Evolutionary conservation across 75 land plant genomes (phyloP).

Genomic region (Larix kaempferi): DNA sequence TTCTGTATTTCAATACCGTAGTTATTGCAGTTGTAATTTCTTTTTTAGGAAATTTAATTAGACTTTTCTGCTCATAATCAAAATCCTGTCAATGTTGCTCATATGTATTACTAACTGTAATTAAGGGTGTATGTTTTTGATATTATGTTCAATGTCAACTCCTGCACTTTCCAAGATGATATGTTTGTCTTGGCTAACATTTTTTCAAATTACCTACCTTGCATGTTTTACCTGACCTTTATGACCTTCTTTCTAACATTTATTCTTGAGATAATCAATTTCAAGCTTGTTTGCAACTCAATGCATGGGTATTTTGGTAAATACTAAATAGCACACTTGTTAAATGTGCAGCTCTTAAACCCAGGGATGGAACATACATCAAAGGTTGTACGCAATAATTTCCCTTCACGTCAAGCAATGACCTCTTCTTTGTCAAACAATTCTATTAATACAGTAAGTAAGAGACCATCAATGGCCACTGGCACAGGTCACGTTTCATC

Average conservation of each 20-base stretch:
- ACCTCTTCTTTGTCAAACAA: slow-evolving; percentile 32
- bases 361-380: slow-evolving; percentile 31
- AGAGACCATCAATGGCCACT: slow-evolving; percentile 4
- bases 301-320: neutral
- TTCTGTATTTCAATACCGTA: neutral
- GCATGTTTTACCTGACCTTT: neutral
- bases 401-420: slow-evolving; percentile 17
- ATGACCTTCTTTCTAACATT: neutral
- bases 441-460: slow-evolving; percentile 13
- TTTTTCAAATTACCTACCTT: neutral
- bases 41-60: too few species aligned
- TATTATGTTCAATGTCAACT: neutral
- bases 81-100: neutral
- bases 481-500: slow-evolving; percentile 12
- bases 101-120: neutral
- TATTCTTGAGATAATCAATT: neutral
- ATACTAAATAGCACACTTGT: neutral
- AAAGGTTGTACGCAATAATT: slow-evolving; percentile 20
- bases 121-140: neutral
- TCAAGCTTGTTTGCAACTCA: neutral
- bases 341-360: slow-evolving; percentile 39
- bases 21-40: too few species aligned
- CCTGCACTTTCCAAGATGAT: neutral
- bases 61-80: neutral
- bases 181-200: neutral